These are phyloP conservation scores for Candida xyloterini DNA, from an alignment of 805 yeast genomes.

Conservation along the genomic window DNA sequence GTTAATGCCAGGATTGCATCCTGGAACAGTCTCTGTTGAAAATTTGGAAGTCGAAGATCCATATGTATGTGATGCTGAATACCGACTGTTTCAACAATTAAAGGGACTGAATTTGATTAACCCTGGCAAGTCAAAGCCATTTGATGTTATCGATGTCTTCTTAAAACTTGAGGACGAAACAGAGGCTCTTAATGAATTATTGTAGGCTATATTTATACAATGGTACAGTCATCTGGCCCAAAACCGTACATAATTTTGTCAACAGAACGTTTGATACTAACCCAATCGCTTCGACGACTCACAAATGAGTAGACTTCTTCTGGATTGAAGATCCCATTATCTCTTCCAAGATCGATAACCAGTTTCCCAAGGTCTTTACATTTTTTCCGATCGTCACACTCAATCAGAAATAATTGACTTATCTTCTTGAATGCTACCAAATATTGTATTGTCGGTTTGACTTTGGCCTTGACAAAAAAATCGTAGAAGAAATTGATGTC, in stretches of 20 bases:
- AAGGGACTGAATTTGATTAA: slow-evolving; percentile 5
- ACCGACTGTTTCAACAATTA: slow-evolving; percentile 7
- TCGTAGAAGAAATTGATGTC: slow-evolving; percentile 79
- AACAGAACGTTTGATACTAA: slow-evolving; percentile 66
- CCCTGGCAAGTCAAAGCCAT: slow-evolving; percentile 3
- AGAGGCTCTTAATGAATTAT: slow-evolving; percentile 17
- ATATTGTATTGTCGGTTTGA: slow-evolving; percentile 68
- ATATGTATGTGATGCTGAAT: slow-evolving; percentile 6
- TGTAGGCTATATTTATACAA: slow-evolving; percentile 39
- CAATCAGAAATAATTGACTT: slow-evolving; percentile 77
- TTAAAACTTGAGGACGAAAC: slow-evolving; percentile 24
- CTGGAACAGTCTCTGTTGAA: not conserved
- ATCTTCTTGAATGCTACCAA: slow-evolving; percentile 79
- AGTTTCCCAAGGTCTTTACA: slow-evolving; percentile 82
- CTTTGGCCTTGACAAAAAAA: slow-evolving; percentile 61
- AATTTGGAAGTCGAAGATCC: slow-evolving; percentile 4
- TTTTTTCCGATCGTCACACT: slow-evolving; percentile 55
- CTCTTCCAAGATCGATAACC: slow-evolving; percentile 78
- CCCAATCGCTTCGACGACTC: slow-evolving; percentile 86
- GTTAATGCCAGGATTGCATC: slow-evolving; percentile 10
- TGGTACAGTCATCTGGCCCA: slow-evolving; percentile 70
- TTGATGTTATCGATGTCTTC: slow-evolving; percentile 20
- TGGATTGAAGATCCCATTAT: slow-evolving; percentile 84
- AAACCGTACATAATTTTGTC: slow-evolving; percentile 95
- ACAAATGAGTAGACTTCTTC: slow-evolving; percentile 95